Conservation (phyloP, 345 rosid genomes). For the Cardiospermum halicacabum region DNA sequence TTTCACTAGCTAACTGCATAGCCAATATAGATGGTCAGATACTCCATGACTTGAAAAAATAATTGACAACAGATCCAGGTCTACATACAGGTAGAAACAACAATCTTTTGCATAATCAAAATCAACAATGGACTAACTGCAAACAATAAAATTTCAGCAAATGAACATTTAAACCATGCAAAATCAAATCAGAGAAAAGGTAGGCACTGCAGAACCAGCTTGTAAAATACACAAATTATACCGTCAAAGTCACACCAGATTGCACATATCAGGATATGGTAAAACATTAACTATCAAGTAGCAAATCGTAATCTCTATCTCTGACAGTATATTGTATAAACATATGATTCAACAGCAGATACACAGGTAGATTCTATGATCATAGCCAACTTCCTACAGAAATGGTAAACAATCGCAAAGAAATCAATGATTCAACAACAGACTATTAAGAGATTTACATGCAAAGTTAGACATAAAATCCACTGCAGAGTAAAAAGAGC, state of each 20-base stretch:
- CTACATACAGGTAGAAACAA: not conserved
- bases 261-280: not conserved
- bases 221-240: slow-evolving; percentile 1
- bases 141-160: not conserved
- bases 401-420: not conserved
- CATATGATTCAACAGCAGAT: not conserved
- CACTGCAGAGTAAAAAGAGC: not conserved
- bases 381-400: not conserved
- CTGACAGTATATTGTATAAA: not conserved
- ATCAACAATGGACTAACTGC: not conserved
- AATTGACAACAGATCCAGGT: not conserved
- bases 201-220: not conserved
- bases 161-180: not conserved
- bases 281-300: not conserved
- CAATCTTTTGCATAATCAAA: not conserved
- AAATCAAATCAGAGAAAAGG: not conserved
- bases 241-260: not conserved
- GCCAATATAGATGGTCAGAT: not conserved
- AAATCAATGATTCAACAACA: not conserved
- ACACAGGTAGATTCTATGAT: not conserved
- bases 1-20: not conserved
- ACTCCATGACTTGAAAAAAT: not conserved
- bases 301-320: not conserved
- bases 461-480: not conserved
- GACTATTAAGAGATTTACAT: not conserved